Base-by-base conservation (phyloP, 2,329 filamentous ascomycete genomes). In the Xylaria sp. region DNA sequence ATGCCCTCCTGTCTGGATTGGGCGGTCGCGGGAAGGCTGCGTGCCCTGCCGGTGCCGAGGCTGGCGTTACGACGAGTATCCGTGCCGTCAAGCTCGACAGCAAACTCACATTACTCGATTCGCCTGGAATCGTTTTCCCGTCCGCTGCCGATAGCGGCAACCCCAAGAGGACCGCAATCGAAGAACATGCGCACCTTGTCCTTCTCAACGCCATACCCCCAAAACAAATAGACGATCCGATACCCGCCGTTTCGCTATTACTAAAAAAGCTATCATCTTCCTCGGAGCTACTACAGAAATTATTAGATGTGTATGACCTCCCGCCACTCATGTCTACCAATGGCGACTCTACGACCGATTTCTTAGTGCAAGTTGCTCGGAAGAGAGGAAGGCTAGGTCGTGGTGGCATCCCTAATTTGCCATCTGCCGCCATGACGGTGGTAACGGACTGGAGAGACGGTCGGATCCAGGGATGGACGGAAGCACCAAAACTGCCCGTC, bases 361-460 rank as follows among this genome's bases (percentile, higher is more conserved):
- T 98, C 83, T 83, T 99, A 44, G 90, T 98, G 63, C 95, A 99
- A 80, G 95, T 99, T 13, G 96, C 96, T 5, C 89, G 96, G 76
- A 98, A 97, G 85, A 89, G 96, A 70, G 96, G 96, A 63, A 87
- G 96, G 66, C 86, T 99, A 18, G 94, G 95, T 60, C 91, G 92
- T 74, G 94, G 95, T 23, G 96, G 96, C 71, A 87, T 98, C 18
- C 96, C 96, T 52, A 99, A 98, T 81, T 81, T 98, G 68, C 86
- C 90, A 74, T 90, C 92, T 63, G 95, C 96, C 8, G 96, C 95
- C 72, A 95, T 96, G 87, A 92, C 93, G 0, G 94, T 99, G 65
- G 90, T 99, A 67, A 96, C 90, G n/a, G 96, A 99, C 84, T 97
- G 96, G 93, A 89, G 96, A 74, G 95, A 98, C 79, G 95, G 94